phyloP scores from a whole-genome alignment of 805 yeast genomes.

The Starmerella roubikii region DNA sequence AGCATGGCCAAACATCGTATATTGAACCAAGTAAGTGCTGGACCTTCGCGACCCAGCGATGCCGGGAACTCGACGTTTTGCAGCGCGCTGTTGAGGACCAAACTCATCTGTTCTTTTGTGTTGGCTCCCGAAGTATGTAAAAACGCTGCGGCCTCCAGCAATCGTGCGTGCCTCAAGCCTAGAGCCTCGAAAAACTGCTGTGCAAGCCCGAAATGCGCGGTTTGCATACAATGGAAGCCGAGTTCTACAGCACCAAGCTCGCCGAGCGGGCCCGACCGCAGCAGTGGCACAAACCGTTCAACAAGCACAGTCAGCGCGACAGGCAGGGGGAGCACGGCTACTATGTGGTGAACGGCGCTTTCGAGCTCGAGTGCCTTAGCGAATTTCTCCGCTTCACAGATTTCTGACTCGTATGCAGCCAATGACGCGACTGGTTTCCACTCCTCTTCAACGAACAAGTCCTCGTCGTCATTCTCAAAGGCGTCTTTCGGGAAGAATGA shows the following conservation, averaged over 20 bases:
- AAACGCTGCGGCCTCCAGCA: no score
- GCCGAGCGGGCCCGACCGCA: conserved; percentile 6
- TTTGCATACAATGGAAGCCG: conserved; percentile 7
- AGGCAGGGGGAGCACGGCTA: conserved; percentile 14
- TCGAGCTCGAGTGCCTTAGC: conserved; percentile 4
- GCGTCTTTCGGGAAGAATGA: conserved; percentile 13
- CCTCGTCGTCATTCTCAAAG: not conserved
- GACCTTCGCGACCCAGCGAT: conserved; percentile 4
- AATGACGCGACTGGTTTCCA: not conserved
- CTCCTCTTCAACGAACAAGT: not conserved
- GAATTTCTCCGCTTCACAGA: conserved; percentile 1
- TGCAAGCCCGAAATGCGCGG: conserved; percentile 16
- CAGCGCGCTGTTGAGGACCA: no score
- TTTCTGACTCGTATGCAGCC: conserved; percentile 9
- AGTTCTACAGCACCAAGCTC: conserved; percentile 13
- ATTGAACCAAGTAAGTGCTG: conserved; percentile 13
- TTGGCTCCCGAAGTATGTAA: no score
- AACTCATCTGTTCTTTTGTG: no score
- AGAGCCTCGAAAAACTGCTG: conserved; percentile 5
- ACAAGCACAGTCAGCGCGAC: conserved; percentile 9
- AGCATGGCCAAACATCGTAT: conserved; percentile 9
- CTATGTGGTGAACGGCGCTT: conserved; percentile 7
- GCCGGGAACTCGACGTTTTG: conserved; percentile 20
- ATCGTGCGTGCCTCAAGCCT: not conserved
- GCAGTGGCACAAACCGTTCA: conserved; percentile 10